phyloP scores from a whole-genome alignment of 2,329 filamentous ascomycete genomes.

The Apiospora kogelbergensis region DNA sequence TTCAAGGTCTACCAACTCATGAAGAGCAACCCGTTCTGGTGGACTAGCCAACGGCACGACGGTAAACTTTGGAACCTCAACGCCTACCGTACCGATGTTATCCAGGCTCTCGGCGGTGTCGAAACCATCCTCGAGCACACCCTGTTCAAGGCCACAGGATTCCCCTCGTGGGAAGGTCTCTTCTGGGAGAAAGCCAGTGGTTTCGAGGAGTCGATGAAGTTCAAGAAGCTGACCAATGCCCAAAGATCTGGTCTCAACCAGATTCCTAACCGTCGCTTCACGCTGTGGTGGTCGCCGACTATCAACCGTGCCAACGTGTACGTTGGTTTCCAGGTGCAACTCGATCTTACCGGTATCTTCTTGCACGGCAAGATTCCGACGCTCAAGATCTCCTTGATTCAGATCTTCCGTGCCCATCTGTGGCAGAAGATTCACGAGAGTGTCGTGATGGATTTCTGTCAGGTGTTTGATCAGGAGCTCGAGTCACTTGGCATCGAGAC shows the following conservation, averaged over 20 bases:
- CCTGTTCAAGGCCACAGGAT: constrained; percentile 93
- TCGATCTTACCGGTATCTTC: constrained; percentile 98
- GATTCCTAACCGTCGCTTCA: constrained; percentile 98
- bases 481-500: constrained; percentile 96
- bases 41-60: constrained; percentile 96
- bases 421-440: constrained; percentile 99
- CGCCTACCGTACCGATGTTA: constrained; percentile 93
- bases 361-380: constrained; percentile 98
- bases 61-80: constrained; percentile 98
- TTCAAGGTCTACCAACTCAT: constrained; percentile 99
- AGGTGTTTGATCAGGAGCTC: constrained; percentile 96
- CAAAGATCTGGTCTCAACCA: constrained; percentile 96
- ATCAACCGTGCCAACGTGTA: constrained; percentile 97
- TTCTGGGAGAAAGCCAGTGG: constrained; percentile 73
- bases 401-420: constrained; percentile 98
- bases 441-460: constrained; percentile 83
- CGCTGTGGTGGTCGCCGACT: constrained; percentile 93
- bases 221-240: constrained; percentile 98
- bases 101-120: constrained; percentile 92
- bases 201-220: constrained; percentile 78
- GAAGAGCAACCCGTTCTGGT: constrained; percentile 99
- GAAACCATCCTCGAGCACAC: constrained; percentile 98
- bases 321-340: constrained; percentile 97
- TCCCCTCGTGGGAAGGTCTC: constrained; percentile 93
- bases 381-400: constrained; percentile 94